phyloP scores from a whole-genome alignment of 2,329 filamentous ascomycete species.

The Aspergillus piperis region DNA sequence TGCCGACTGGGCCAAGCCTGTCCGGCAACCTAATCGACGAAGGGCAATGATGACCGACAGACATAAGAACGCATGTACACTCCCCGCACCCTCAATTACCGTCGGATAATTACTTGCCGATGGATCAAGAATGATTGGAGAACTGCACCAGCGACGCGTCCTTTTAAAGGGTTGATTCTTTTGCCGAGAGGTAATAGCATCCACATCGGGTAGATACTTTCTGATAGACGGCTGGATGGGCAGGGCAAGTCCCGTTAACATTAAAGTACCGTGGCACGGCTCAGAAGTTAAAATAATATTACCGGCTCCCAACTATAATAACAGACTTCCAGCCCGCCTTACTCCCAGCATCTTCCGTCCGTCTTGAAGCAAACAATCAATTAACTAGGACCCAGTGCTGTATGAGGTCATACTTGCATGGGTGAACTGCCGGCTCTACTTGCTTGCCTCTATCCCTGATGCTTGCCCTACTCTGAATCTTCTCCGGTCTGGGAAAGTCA shows the following conservation, averaged over 20 bases:
- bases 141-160: background rate
- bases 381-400: background rate
- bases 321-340: background rate
- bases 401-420: slow-evolving; percentile 4
- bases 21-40: background rate
- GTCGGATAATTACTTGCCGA: background rate
- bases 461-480: background rate
- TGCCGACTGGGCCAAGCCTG: background rate
- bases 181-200: background rate
- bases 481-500: background rate
- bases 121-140: background rate
- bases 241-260: background rate
- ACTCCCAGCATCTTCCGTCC: background rate
- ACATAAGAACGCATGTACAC: background rate
- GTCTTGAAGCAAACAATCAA: background rate
- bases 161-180: background rate
- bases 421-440: background rate
- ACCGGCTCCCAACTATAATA: background rate
- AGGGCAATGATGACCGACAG: background rate
- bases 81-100: background rate
- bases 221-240: background rate
- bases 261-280: background rate
- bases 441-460: background rate
- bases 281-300: background rate
- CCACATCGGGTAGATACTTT: background rate